Evolutionary conservation across 345 rosid species (phyloP).

Genomic region (Syzygium aqueum): DNA sequence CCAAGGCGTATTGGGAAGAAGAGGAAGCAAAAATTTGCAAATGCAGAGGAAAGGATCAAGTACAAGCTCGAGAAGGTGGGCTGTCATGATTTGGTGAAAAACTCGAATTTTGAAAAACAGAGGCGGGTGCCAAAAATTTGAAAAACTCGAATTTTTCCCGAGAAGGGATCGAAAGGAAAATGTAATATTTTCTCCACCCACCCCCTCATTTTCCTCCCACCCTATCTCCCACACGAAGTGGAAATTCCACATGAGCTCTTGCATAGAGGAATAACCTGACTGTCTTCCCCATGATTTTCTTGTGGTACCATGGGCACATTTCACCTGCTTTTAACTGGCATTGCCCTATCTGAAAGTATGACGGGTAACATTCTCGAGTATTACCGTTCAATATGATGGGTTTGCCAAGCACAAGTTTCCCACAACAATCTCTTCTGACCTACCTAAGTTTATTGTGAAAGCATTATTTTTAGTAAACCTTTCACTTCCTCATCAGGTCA

Average conservation of each 20-base stretch:
- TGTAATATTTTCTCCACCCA: not conserved
- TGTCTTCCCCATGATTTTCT: not conserved
- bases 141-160: not conserved
- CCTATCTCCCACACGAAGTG: not conserved
- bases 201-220: not conserved
- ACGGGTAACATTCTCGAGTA: too few species aligned
- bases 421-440: not conserved
- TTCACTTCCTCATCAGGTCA: not conserved
- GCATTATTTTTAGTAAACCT: not conserved
- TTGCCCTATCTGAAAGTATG: not conserved
- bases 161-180: not conserved
- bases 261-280: not conserved
- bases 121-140: not conserved
- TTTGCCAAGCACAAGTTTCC: not conserved
- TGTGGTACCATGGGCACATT: not conserved
- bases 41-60: constrained; percentile 69
- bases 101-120: not conserved
- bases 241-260: not conserved
- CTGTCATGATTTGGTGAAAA: not conserved
- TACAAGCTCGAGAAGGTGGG: constrained; percentile 77
- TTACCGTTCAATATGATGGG: not conserved
- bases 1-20: constrained; percentile 69
- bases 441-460: not conserved
- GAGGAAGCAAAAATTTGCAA: constrained; percentile 50
- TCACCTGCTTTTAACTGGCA: not conserved